Evolutionary conservation across 805 yeast species (phyloP).

Genomic region (Candida jianshihensis): DNA sequence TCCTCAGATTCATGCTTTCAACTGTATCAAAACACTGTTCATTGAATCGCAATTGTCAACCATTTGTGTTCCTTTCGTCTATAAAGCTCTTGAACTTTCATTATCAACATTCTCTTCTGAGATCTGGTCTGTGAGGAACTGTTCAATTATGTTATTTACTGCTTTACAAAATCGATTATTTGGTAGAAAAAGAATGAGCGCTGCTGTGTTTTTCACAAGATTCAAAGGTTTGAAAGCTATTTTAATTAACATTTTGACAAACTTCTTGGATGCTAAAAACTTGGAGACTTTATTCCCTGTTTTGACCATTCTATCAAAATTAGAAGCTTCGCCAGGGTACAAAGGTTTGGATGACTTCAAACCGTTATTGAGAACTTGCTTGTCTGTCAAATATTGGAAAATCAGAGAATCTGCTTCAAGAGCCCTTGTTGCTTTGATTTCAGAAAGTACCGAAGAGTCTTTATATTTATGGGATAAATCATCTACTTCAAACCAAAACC

Average conservation of each 20-base stretch:
- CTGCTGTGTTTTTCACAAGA: constrained; percentile 65
- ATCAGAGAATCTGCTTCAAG: constrained; percentile 83
- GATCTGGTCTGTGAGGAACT: constrained; percentile 84
- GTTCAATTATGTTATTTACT: constrained; percentile 89
- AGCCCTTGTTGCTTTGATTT: constrained; percentile 48
- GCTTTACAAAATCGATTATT: constrained; percentile 76
- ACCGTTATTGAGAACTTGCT: constrained; percentile 37
- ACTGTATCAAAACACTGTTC: constrained; percentile 71
- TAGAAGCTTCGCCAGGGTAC: constrained; percentile 55
- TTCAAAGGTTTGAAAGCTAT: constrained; percentile 46
- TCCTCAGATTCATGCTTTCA: constrained; percentile 92
- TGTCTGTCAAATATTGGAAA: constrained; percentile 64
- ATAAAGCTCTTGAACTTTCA: constrained; percentile 52
- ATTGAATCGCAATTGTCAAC: constrained; percentile 62
- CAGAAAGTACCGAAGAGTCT: constrained; percentile 25
- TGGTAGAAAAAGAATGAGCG: constrained; percentile 50
- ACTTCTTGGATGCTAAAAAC: constrained; percentile 25
- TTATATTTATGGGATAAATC: constrained; percentile 18
- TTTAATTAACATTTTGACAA: constrained; percentile 36
- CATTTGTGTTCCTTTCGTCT: constrained; percentile 43
- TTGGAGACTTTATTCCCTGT: constrained; percentile 70
- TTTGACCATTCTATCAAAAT: constrained; percentile 59
- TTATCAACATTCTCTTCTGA: constrained; percentile 55
- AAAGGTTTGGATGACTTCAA: constrained; percentile 47
- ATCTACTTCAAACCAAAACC: constrained; percentile 30